A percentile compares a stretch with the other conserved stretches of the same genome.
These are phyloP conservation scores for Periconia digitata DNA, from an alignment of 2,329 filamentous ascomycete species.

Conservation along the genomic window DNA sequence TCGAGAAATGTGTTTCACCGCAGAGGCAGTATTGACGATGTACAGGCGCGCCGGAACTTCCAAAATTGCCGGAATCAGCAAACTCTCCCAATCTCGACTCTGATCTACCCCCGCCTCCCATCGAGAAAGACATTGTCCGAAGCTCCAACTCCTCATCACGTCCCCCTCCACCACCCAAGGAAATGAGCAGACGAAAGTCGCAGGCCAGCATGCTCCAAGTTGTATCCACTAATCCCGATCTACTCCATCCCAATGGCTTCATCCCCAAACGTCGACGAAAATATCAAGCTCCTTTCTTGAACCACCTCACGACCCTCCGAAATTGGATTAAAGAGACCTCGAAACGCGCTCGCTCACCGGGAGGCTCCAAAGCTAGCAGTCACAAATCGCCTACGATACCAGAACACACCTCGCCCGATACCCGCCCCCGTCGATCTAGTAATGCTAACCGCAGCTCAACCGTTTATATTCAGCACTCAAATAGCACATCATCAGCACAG, in stretches of 20 bases:
- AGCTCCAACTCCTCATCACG: slow-evolving; percentile 78
- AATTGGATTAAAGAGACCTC: slow-evolving; percentile 71
- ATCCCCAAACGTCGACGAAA: slow-evolving; percentile 58
- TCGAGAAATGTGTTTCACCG: background rate
- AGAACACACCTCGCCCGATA: slow-evolving; percentile 28
- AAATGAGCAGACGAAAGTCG: slow-evolving; percentile 66
- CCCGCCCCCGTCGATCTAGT: slow-evolving; percentile 35
- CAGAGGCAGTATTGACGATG: slow-evolving; percentile 42
- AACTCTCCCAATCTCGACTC: slow-evolving; percentile 43
- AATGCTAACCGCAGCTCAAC: slow-evolving; percentile 37
- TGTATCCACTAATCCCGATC: slow-evolving; percentile 69
- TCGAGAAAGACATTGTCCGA: slow-evolving; percentile 77
- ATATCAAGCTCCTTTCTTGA: slow-evolving; percentile 65
- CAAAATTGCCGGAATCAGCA: slow-evolving; percentile 68
- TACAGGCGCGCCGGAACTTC: slow-evolving; percentile 65
- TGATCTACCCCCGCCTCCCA: slow-evolving; percentile 62
- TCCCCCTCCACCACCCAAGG: slow-evolving; percentile 83
- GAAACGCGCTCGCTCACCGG: slow-evolving; percentile 38
- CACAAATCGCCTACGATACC: slow-evolving; percentile 36
- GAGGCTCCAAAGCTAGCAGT: slow-evolving; percentile 37
- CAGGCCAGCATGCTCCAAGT: slow-evolving; percentile 85
- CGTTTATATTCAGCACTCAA: slow-evolving; percentile 40
- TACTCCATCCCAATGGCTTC: slow-evolving; percentile 59
- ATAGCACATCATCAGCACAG: slow-evolving; percentile 41
- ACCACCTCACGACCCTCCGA: slow-evolving; percentile 67